These are phyloP conservation scores for Teratosphaeria zuluensis DNA, from an alignment of 2,329 filamentous ascomycete genomes.

Conservation along the genomic window DNA sequence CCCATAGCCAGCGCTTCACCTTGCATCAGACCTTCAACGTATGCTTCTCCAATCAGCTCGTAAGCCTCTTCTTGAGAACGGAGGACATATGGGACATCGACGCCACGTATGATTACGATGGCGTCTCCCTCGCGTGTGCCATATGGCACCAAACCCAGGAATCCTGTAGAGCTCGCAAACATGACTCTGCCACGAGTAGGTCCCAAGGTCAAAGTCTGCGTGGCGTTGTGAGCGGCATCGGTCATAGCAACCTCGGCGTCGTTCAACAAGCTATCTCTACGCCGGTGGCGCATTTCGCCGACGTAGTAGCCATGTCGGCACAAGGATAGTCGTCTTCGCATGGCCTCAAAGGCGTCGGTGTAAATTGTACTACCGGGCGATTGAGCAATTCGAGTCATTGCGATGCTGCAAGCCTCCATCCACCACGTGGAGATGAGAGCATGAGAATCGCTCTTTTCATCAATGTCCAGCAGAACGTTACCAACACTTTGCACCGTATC, in stretches of 20 bases:
- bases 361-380: slow-evolving; percentile 19
- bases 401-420: slow-evolving; percentile 15
- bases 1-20: slow-evolving; percentile 20
- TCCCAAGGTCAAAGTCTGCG: slow-evolving; percentile 18
- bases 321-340: slow-evolving; percentile 13
- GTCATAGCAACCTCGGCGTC: slow-evolving; percentile 10
- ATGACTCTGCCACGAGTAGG: slow-evolving; percentile 21
- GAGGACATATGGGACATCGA: slow-evolving; percentile 17
- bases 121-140: slow-evolving; percentile 20
- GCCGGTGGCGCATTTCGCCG: slow-evolving; percentile 4
- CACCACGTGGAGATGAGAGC: slow-evolving; percentile 15
- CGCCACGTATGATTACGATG: slow-evolving; percentile 19
- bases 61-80: slow-evolving; percentile 12
- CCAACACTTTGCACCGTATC: slow-evolving; percentile 19
- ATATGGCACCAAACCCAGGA: slow-evolving; percentile 17
- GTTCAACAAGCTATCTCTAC: slow-evolving; percentile 17
- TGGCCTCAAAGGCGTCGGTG: slow-evolving; percentile 17
- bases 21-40: slow-evolving; percentile 25
- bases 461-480: slow-evolving; percentile 8
- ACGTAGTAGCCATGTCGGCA: slow-evolving; percentile 16
- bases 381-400: slow-evolving; percentile 11
- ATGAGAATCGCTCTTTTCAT: slow-evolving; percentile 3
- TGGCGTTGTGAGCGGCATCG: slow-evolving; percentile 11
- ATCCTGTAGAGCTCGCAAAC: slow-evolving; percentile 18
- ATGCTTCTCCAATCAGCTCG: slow-evolving; percentile 23